Conservation (phyloP, 2,329 filamentous ascomycete species). For the Fusarium redolens region DNA sequence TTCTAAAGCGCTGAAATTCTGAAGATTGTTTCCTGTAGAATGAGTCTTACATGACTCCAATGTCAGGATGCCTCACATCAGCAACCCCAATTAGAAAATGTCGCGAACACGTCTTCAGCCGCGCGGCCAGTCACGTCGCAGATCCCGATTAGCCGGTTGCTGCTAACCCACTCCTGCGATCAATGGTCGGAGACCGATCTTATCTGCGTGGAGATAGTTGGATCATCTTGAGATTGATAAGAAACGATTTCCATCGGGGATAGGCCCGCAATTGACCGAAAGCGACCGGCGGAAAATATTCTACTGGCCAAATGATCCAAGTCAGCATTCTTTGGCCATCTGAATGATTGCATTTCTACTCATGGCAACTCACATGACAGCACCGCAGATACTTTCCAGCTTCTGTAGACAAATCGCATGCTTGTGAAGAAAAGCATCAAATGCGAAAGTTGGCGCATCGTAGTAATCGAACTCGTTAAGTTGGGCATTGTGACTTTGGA, state of each 20-base stretch:
- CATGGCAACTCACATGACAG: background rate
- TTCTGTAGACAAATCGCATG: background rate
- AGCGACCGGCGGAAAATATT: background rate
- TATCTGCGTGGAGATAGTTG: slow-evolving; percentile 21
- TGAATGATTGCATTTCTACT: background rate
- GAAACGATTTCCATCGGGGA: background rate
- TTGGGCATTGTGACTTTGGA: background rate
- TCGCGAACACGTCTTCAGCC: slow-evolving; percentile 17
- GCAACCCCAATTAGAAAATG: background rate
- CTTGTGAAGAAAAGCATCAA: background rate
- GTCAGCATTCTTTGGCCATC: background rate
- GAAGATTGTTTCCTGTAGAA: background rate
- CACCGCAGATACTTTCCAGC: background rate
- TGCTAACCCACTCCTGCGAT: slow-evolving; percentile 26
- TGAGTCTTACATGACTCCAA: background rate
- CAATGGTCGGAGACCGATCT: slow-evolving; percentile 21
- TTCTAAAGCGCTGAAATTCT: background rate
- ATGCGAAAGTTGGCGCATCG: background rate
- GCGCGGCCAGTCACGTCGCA: slow-evolving; percentile 34
- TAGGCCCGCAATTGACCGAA: background rate
- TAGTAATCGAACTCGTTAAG: background rate
- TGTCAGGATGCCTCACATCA: slow-evolving; percentile 4
- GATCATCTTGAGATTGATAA: slow-evolving; percentile 38
- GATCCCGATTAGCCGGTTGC: background rate
- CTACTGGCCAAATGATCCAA: background rate